A percentile compares a stretch with the other conserved stretches of the same genome.
Conservation (phyloP, 352 stramenopile genomes). For the Phytopythium sindhum region DNA sequence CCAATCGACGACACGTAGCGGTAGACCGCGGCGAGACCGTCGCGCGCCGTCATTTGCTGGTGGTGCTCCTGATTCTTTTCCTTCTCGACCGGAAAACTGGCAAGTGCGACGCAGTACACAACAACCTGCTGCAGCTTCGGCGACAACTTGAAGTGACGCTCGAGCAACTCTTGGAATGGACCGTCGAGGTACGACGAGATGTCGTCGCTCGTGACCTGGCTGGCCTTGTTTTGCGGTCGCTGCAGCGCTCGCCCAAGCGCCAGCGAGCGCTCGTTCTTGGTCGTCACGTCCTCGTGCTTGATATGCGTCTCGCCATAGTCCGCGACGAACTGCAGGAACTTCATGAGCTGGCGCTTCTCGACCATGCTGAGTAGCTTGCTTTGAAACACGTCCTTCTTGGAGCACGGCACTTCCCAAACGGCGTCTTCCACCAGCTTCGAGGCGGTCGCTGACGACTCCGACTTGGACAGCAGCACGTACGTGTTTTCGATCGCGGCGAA, state of each 20-base stretch:
- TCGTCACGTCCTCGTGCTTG: slow-evolving; percentile 67
- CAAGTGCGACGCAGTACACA: slow-evolving; percentile 82
- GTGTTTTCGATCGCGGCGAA: slow-evolving; percentile 85
- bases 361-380: slow-evolving; percentile 80
- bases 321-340: slow-evolving; percentile 88
- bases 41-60: slow-evolving; percentile 41
- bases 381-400: slow-evolving; percentile 89
- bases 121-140: slow-evolving; percentile 77
- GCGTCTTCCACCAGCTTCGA: slow-evolving; percentile 19
- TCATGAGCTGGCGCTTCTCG: slow-evolving; percentile 90
- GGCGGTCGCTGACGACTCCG: background rate
- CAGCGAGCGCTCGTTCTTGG: slow-evolving; percentile 83
- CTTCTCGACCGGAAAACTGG: slow-evolving; percentile 44
- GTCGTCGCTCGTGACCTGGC: slow-evolving; percentile 26
- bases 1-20: slow-evolving; percentile 76
- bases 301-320: slow-evolving; percentile 81
- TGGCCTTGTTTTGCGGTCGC: slow-evolving; percentile 85
- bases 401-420: slow-evolving; percentile 84
- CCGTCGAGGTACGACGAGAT: slow-evolving; percentile 41
- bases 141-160: slow-evolving; percentile 72
- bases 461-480: slow-evolving; percentile 55
- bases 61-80: slow-evolving; percentile 6
- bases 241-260: slow-evolving; percentile 76
- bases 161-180: slow-evolving; percentile 70
- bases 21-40: slow-evolving; percentile 53